Conservation (phyloP, 192 early-diverging fungal genomes). For the Rhizophagus sp. region DNA sequence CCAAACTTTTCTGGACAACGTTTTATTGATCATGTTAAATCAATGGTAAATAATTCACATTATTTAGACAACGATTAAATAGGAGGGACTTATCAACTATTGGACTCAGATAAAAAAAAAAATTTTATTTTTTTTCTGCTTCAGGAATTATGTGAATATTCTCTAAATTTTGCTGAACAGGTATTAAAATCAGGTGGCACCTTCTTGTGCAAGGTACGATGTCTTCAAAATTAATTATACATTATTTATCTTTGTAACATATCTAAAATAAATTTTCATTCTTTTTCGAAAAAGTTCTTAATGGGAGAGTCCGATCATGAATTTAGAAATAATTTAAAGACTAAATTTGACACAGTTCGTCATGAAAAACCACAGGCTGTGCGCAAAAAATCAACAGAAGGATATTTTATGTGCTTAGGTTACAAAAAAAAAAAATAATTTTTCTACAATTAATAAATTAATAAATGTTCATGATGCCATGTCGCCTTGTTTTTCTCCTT, state of each 20-base stretch:
- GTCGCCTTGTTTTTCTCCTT: too few species aligned
- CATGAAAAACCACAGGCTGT: constrained; percentile 74
- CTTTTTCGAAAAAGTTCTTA: constrained; percentile 44
- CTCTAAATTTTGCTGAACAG: constrained; percentile 61
- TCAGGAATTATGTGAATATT: constrained; percentile 66
- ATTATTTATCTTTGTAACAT: not conserved
- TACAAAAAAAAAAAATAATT: constrained; percentile 32
- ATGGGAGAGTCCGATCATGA: constrained; percentile 62
- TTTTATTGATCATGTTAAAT: constrained; percentile 63
- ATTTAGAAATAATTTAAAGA: constrained; percentile 45
- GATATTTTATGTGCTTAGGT: constrained; percentile 66
- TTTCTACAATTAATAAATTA: too few species aligned
- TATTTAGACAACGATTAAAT: too few species aligned
- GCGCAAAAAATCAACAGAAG: constrained; percentile 67
- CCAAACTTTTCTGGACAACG: constrained; percentile 76
- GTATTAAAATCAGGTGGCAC: constrained; percentile 55
- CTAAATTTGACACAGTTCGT: constrained; percentile 54
- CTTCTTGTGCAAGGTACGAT: constrained; percentile 69
- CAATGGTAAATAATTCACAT: constrained; percentile 44
- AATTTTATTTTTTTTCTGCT: not conserved
- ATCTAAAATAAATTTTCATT: not conserved
- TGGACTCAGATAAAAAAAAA: not conserved
- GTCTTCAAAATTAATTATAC: not conserved
- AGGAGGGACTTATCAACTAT: too few species aligned
- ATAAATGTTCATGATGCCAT: too few species aligned